Evolutionary conservation across 192 early-diverging fungal species (phyloP).

Genomic region (Rhizophlyctis rosea): DNA sequence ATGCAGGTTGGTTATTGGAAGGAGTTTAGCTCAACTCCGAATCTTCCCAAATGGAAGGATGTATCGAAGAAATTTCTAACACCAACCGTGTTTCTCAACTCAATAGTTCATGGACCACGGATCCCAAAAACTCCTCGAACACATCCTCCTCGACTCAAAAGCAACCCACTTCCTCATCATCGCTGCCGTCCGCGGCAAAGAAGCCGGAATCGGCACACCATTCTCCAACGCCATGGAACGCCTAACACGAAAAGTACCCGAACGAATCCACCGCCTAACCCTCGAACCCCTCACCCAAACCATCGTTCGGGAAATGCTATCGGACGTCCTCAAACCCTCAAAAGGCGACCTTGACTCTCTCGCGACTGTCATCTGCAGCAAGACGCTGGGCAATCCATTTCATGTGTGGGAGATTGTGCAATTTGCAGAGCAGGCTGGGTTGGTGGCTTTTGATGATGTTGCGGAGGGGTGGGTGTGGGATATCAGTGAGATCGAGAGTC

Average conservation of each 20-base stretch:
- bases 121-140: conserved; percentile 19
- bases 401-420: conserved; percentile 39
- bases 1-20: no score
- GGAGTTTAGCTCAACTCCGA: no score
- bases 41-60: no score
- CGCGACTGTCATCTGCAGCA: conserved; percentile 35
- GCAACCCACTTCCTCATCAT: conserved; percentile 18
- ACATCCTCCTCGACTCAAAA: conserved; percentile 19
- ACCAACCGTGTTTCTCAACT: no score
- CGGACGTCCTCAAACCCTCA: conserved; percentile 34
- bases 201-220: neutral
- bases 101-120: conserved; percentile 17
- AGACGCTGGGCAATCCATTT: conserved; percentile 46
- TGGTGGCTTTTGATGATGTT: conserved; percentile 40
- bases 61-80: no score
- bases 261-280: conserved; percentile 20
- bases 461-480: conserved; percentile 48
- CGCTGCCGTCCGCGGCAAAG: conserved; percentile 3
- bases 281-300: conserved; percentile 31
- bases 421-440: conserved; percentile 29
- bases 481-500: conserved; percentile 35
- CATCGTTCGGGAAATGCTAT: conserved; percentile 35
- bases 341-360: conserved; percentile 27
- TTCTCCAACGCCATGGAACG: conserved; percentile 15
- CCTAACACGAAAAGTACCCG: conserved; percentile 16